Base-by-base conservation (phyloP, 1,284 basidiomycete genomes). In the Neotropicomus parvogracilis region DNA sequence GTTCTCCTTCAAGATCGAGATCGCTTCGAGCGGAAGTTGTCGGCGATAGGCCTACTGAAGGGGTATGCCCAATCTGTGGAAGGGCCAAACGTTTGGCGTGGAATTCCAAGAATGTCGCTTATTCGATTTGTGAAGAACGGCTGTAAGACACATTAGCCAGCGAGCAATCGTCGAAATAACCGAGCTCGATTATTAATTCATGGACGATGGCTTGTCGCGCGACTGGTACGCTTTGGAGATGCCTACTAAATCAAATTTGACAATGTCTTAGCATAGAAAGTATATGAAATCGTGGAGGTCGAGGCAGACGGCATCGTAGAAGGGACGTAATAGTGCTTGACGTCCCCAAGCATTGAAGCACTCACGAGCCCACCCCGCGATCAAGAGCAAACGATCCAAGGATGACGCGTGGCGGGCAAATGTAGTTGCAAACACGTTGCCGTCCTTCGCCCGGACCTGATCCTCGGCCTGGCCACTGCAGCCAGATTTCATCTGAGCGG, bases 171-270 rank as follows among this genome's bases (percentile, higher is more conserved):
- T 24, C 8, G 24, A 8, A 49, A 64, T 64, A 68, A 64, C 65
- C 65, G 62, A 68, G 41, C 40, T 67, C 63, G 52, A 63, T 67
- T 67, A 63, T 67, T 67, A 68, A 65, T 65, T 68, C 54, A 60
- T 43, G 51, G 52, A 56, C 53, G 46, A 49, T 48, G 49, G 54
- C 46, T 60, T 41, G 54, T 64, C 53, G 62, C 53, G 46, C 48
- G 56, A 58, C 53, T 46, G 48, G 39, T 53, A 45, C 40, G 52
- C 49, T 49, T 68, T 68, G 54, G 54, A 60, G 62, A 60, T 57
- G 36, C 43, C 58, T 66, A 44, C 49, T 53, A 67, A 55, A 67
- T 66, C 51, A 64, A 66, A 54, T 61, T 26, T 44, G 48, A 64
- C 64, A 58, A 60, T 64, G 48, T 62, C 52, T 58, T 41, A 51